Percentiles rank a stretch among this genome's conserved stretches.
These are phyloP conservation scores for Neoboletus magnificus DNA, from an alignment of 768 basidiomycete species.

Conservation along the genomic window DNA sequence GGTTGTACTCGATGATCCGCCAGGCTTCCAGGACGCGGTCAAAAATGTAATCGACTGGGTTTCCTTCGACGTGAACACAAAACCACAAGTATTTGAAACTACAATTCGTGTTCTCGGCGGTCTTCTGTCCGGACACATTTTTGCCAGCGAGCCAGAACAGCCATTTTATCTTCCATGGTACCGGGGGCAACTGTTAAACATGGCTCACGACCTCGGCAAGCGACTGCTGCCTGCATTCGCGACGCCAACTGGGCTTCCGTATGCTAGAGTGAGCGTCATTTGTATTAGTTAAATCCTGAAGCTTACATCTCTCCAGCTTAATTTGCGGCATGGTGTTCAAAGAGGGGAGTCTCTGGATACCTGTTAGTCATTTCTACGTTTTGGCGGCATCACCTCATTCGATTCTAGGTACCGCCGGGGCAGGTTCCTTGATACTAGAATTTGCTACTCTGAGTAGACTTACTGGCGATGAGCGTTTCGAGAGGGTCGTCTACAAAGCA, in stretches of 20 bases:
- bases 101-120: slow-evolving; percentile 94
- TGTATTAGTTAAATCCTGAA: background rate
- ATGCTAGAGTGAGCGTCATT: slow-evolving; percentile 62
- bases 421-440: slow-evolving; percentile 89
- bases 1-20: slow-evolving; percentile 77
- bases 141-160: slow-evolving; percentile 62
- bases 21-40: slow-evolving; percentile 82
- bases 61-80: slow-evolving; percentile 89
- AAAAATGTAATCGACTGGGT: slow-evolving; percentile 78
- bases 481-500: slow-evolving; percentile 84
- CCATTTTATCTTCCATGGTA: slow-evolving; percentile 85
- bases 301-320: slow-evolving; percentile 50
- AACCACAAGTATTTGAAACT: slow-evolving; percentile 97
- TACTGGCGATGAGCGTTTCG: slow-evolving; percentile 86
- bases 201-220: slow-evolving; percentile 86
- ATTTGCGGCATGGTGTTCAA: slow-evolving; percentile 74
- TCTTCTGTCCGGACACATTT: slow-evolving; percentile 80
- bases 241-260: slow-evolving; percentile 89
- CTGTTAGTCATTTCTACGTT: slow-evolving; percentile 51
- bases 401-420: slow-evolving; percentile 78
- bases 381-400: slow-evolving; percentile 2
- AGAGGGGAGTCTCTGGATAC: slow-evolving; percentile 79
- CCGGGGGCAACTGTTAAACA: slow-evolving; percentile 65
- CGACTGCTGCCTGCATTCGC: slow-evolving; percentile 88
- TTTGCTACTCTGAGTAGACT: slow-evolving; percentile 91